These are phyloP conservation scores for Talaromyces amestolkiae DNA, from an alignment of 2,329 filamentous ascomycete species.

Conservation along the genomic window DNA sequence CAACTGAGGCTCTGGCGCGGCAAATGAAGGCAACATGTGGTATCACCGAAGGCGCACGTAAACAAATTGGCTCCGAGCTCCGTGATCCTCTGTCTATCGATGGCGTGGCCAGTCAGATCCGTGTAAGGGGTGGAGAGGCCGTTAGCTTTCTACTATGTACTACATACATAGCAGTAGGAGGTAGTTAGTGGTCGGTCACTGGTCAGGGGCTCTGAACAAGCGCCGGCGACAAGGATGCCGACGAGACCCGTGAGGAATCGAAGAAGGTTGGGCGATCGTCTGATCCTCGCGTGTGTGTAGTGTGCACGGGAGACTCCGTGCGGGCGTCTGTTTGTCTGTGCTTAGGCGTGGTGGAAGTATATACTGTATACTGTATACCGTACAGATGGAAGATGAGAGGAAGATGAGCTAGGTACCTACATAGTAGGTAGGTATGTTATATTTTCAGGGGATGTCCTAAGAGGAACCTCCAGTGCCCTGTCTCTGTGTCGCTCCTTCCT, in stretches of 20 bases:
- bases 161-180: no score
- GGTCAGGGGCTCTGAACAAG: conserved; percentile 3
- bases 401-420: background rate
- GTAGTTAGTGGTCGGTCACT: background rate
- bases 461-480: background rate
- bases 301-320: conserved; percentile 3
- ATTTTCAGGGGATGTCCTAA: background rate
- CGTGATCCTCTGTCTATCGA: background rate
- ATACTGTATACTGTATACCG: no score
- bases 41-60: background rate
- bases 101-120: background rate
- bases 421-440: background rate
- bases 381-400: background rate
- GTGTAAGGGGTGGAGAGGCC: conserved; percentile 5
- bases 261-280: conserved; percentile 11
- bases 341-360: background rate
- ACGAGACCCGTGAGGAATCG: conserved; percentile 10
- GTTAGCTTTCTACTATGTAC: background rate
- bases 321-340: conserved; percentile 2
- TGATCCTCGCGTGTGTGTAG: conserved; percentile 1
- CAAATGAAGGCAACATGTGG: conserved; percentile 7
- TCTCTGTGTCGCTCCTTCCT: background rate
- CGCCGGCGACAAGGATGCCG: conserved; percentile 9
- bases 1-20: conserved; percentile 14
- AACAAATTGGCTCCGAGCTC: background rate